Percentiles rank a stretch among this genome's conserved stretches.
phyloP scores from a whole-genome alignment of 148 eudicot genomes.

The Chenopodium suecicum region DNA sequence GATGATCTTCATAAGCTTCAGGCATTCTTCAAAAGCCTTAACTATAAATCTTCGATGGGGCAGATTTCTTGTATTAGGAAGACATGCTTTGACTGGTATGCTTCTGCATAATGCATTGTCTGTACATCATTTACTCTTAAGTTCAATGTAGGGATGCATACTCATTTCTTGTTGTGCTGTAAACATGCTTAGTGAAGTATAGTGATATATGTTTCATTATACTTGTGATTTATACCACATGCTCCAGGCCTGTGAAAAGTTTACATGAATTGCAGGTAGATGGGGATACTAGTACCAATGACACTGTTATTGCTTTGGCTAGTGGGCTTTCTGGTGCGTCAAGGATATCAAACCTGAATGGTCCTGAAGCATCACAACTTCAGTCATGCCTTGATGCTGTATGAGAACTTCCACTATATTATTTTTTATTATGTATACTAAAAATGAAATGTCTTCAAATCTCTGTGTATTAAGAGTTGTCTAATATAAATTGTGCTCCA shows the following conservation, averaged over 20 bases:
- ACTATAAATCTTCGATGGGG: background rate
- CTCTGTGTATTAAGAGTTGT: background rate
- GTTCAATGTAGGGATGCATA: background rate
- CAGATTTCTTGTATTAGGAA: background rate
- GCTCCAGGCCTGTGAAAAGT: conserved; percentile 6
- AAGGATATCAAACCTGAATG: conserved; percentile 49
- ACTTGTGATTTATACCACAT: background rate
- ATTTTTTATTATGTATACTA: background rate
- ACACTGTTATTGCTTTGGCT: conserved; percentile 95
- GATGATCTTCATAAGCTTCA: background rate
- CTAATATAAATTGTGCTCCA: background rate
- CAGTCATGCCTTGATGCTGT: conserved; percentile 95
- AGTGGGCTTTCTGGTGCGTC: conserved; percentile 84
- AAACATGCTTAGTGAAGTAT: background rate
- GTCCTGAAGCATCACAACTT: conserved; percentile 72
- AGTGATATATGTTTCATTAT: conserved; percentile 5
- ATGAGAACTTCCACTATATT: conserved; percentile 30
- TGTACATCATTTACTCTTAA: background rate
- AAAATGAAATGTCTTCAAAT: background rate
- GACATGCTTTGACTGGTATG: background rate
- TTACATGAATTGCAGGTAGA: conserved; percentile 67
- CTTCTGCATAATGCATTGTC: background rate
- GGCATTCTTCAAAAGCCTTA: background rate
- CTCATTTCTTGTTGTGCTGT: background rate
- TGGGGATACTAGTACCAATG: conserved; percentile 97